Conservation (phyloP, 2,329 filamentous ascomycete genomes). For the Fusarium penzigii region DNA sequence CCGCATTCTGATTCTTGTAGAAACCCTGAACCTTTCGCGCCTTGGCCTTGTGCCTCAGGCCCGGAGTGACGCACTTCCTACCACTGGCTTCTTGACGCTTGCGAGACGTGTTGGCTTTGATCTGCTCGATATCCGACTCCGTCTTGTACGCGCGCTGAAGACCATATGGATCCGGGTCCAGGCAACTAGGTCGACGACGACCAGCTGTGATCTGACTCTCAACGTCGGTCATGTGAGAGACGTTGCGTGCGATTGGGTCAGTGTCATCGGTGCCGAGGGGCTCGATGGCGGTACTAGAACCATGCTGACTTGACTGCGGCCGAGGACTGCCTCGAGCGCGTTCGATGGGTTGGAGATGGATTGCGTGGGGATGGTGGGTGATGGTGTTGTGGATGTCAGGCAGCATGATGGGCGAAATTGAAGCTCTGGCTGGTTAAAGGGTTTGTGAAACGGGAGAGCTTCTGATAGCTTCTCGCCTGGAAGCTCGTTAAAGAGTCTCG, state of each 20-base stretch:
- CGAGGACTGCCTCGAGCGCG: slow-evolving; percentile 31
- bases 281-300: slow-evolving; percentile 50
- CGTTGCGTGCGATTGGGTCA: slow-evolving; percentile 45
- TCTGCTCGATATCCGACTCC: slow-evolving; percentile 71
- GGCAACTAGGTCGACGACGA: slow-evolving; percentile 39
- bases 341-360: slow-evolving; percentile 40
- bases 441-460: neutral
- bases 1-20: slow-evolving; percentile 89
- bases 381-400: slow-evolving; percentile 43
- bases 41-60: slow-evolving; percentile 31
- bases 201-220: slow-evolving; percentile 47
- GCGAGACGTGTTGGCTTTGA: slow-evolving; percentile 77
- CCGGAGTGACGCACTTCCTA: slow-evolving; percentile 19
- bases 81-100: slow-evolving; percentile 59
- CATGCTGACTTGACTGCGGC: slow-evolving; percentile 32
- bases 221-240: slow-evolving; percentile 44
- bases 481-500: no score
- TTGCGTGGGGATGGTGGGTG: slow-evolving; percentile 47
- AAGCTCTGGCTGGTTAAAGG: neutral
- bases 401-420: slow-evolving; percentile 36
- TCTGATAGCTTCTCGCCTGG: no score
- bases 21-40: slow-evolving; percentile 71
- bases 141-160: slow-evolving; percentile 79
- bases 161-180: slow-evolving; percentile 77
- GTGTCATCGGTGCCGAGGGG: slow-evolving; percentile 36